Evolutionary conservation across 768 basidiomycete genomes (phyloP), one percentile per base, ranked within the genome.

Genomic region (Aureoboletus auriporus): DNA sequence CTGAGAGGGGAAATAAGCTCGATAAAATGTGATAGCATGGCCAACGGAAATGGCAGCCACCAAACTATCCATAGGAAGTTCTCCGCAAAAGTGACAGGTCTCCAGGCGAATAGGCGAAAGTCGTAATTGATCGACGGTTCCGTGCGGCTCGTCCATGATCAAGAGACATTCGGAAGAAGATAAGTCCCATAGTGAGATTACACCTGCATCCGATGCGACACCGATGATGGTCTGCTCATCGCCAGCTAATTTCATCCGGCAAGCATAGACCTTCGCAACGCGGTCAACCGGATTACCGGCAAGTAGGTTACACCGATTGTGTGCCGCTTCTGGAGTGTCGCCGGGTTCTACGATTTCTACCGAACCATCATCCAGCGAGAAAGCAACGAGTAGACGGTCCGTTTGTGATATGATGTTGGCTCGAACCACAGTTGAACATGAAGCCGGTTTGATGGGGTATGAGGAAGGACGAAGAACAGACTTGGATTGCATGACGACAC

Each of bases 161-260:
- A 75, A 69, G 35, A 90, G 75, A 50, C 82, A 81, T 53, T 83
- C 83, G 10, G 77, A 75, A 6, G 81, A 81, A n/a, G 68, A 56
- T 8, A 74, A 79, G 58, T 91, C 87, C 89, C 89, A 92, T 11
- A 92, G 57, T 0, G 89, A 86, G 17, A 91, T 72, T 9, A 78
- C 70, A 9, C 89, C 89, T 1, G 77, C 73, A 43, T 82, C 76
- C 3, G 87, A 84, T 14, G 80, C 79, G 11, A 78, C 76, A 35
- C 73, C 81, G 13, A 89, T 62, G 51, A 91, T 72, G 13, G 82
- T 62, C 16, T 75, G 77, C 12, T 66, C 66, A 39, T 63, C 69
- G 6, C 79, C 79, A 33, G 73, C 76, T 43, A 86, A 59, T 44
- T 78, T 75, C 41, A 78, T 63, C 39, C 67, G 66, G 54, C 78